Conservation (phyloP, 2,329 filamentous ascomycete genomes). For the Mycosphaerella sp. region DNA sequence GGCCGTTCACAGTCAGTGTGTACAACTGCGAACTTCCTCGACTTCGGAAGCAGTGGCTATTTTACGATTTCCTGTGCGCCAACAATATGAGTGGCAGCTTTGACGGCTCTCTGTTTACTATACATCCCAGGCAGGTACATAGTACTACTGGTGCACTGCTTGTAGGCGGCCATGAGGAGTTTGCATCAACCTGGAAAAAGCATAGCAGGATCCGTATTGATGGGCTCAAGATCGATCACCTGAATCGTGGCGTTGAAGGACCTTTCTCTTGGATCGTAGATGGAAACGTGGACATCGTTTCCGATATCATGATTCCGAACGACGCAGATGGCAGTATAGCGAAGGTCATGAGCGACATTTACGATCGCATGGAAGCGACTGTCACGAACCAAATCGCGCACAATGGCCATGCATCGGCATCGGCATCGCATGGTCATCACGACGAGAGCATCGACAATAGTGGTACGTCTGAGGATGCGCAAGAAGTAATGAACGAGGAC, state of each 20-base stretch:
- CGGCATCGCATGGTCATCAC: slow-evolving; percentile 5
- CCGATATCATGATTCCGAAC: slow-evolving; percentile 88
- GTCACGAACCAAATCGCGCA: slow-evolving; percentile 49
- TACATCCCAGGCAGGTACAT: slow-evolving; percentile 88
- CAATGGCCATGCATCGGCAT: slow-evolving; percentile 6
- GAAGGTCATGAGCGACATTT: slow-evolving; percentile 95
- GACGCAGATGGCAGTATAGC: slow-evolving; percentile 83
- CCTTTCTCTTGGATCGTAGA: slow-evolving; percentile 98
- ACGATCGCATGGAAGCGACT: slow-evolving; percentile 89
- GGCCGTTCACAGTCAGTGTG: slow-evolving; percentile 93
- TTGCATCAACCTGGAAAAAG: slow-evolving; percentile 82
- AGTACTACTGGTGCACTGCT: slow-evolving; percentile 62
- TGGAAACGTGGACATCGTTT: slow-evolving; percentile 92
- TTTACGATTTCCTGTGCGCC: slow-evolving; percentile 93
- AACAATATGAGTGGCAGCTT: slow-evolving; percentile 95
- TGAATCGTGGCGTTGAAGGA: slow-evolving; percentile 87
- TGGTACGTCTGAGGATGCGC: slow-evolving; percentile 8
- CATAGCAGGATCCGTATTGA: slow-evolving; percentile 90
- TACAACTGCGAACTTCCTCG: slow-evolving; percentile 92
- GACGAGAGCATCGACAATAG: slow-evolving; percentile 24
- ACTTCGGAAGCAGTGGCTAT: slow-evolving; percentile 90
- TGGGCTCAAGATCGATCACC: slow-evolving; percentile 86
- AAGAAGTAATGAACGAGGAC: slow-evolving; percentile 36
- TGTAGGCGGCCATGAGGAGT: slow-evolving; percentile 51
- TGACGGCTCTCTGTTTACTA: slow-evolving; percentile 93